phyloP scores from a whole-genome alignment of 2,329 filamentous ascomycete genomes.

The Xylaria sp. region DNA sequence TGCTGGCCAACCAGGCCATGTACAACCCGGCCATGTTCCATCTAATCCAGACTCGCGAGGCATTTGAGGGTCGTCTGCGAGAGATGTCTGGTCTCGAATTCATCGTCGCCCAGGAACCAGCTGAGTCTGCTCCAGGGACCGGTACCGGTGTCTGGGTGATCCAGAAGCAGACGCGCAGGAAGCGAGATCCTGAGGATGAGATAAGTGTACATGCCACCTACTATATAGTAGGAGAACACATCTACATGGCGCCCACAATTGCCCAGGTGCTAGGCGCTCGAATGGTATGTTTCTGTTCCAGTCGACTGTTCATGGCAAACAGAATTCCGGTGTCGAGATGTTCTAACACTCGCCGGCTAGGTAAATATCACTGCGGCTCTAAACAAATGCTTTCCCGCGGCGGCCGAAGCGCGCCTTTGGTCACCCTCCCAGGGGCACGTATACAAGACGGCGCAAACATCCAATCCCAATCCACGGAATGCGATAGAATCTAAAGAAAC shows the following conservation, averaged over 20 bases:
- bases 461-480: slow-evolving; percentile 41
- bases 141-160: slow-evolving; percentile 76
- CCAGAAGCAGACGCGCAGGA: slow-evolving; percentile 72
- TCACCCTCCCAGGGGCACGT: slow-evolving; percentile 64
- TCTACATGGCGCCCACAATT: slow-evolving; percentile 73
- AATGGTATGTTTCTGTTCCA: slow-evolving; percentile 59
- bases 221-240: slow-evolving; percentile 73
- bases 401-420: slow-evolving; percentile 65
- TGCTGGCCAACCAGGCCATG: slow-evolving; percentile 70
- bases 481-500: slow-evolving; percentile 57
- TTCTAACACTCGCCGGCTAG: slow-evolving; percentile 48
- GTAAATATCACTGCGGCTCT: slow-evolving; percentile 67
- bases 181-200: slow-evolving; percentile 67
- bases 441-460: slow-evolving; percentile 56
- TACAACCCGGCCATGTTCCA: slow-evolving; percentile 69
- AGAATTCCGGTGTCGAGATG: neutral
- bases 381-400: slow-evolving; percentile 62
- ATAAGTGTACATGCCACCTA: slow-evolving; percentile 70
- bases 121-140: slow-evolving; percentile 69
- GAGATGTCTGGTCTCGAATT: slow-evolving; percentile 76
- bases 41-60: slow-evolving; percentile 69
- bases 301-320: slow-evolving; percentile 3
- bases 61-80: slow-evolving; percentile 70
- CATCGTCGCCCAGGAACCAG: slow-evolving; percentile 72
- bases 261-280: slow-evolving; percentile 69